Percentiles rank a stretch among this genome's conserved stretches.
phyloP scores from a whole-genome alignment of 441 rosid species.

The Gossypium schwendimanii region DNA sequence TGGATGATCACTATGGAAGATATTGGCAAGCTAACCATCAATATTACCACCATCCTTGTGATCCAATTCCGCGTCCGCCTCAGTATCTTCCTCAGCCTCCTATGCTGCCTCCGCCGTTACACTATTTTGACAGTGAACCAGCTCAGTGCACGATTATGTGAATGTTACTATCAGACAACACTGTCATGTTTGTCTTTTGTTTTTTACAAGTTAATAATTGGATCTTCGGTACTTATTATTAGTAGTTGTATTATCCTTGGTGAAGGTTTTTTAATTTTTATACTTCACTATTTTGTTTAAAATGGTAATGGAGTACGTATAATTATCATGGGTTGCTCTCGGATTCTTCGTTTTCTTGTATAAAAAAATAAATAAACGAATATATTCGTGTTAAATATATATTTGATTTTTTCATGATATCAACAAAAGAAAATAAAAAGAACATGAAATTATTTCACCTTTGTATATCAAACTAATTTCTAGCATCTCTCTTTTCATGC shows the following conservation, averaged over 20 bases:
- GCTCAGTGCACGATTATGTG: constrained; percentile 3
- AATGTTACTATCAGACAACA: neutral
- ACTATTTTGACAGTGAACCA: neutral
- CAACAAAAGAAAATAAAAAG: no score
- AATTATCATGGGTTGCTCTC: no score
- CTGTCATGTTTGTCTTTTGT: neutral
- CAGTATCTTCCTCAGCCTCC: neutral
- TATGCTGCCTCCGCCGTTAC: neutral
- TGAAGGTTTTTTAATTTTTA: neutral
- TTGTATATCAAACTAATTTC: no score
- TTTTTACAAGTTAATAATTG: neutral
- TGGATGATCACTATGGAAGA: neutral
- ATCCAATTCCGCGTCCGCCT: neutral
- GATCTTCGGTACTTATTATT: neutral
- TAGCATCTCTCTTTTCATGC: no score
- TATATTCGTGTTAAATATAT: no score
- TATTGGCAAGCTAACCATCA: neutral
- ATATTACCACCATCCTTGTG: neutral
- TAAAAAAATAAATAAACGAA: neutral
- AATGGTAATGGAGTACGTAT: neutral
- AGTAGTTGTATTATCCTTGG: neutral
- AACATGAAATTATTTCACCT: no score
- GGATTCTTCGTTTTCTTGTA: neutral
- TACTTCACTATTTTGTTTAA: neutral
- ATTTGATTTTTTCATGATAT: no score